Base-by-base conservation (phyloP, 2,329 filamentous ascomycete species). In the Blastomyces silverae region DNA sequence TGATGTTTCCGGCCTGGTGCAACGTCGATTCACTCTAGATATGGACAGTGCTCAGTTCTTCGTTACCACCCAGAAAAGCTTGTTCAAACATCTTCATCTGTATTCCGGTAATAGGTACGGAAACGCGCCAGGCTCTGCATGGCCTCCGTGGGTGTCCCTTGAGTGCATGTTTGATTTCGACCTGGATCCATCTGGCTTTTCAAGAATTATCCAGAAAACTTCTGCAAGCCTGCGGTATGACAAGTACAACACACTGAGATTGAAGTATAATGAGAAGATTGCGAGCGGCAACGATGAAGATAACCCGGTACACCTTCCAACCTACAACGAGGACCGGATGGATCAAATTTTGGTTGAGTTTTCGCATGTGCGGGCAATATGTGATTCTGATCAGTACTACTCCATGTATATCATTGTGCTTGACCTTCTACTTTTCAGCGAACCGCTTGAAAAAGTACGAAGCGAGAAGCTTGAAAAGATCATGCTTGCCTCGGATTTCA, bases 31-130 rank as follows among this genome's bases (percentile, higher is more conserved):
- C 79, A 86, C 92, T 37, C 87, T 97, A 67, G 91, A 92, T 69
- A 97, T 97, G 89, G 94, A 99, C 77, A 96, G 93, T 73, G 89
- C 95, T 37, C 94, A 99, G 75, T 97, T 99, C 78, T 99, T 99
- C 70, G 92, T 99, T 61, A 94, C 93, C 0, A 93, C 93, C 67
- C 90, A 93, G 71, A 95, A 95, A 79, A 94, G 89, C 75, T 93
- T 99, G 15, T 89, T 89, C 11, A 89, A 90, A 67, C 86, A 95
- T 68, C 83, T 97, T 63, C 92, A 94, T 63, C 89, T 96, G 82
- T 97, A 99, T 75, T 92, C 93, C 28, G 93, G 92, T 63, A 96
- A 93, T 76, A 89, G 87, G 66, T 99, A 99, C 73, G 95, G 95
- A 48, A 89, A 92, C 39, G 87, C 90, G 52, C 83, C 85, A 46